Conservation (phyloP, 768 basidiomycete genomes). For the Tephrocybe rancida region DNA sequence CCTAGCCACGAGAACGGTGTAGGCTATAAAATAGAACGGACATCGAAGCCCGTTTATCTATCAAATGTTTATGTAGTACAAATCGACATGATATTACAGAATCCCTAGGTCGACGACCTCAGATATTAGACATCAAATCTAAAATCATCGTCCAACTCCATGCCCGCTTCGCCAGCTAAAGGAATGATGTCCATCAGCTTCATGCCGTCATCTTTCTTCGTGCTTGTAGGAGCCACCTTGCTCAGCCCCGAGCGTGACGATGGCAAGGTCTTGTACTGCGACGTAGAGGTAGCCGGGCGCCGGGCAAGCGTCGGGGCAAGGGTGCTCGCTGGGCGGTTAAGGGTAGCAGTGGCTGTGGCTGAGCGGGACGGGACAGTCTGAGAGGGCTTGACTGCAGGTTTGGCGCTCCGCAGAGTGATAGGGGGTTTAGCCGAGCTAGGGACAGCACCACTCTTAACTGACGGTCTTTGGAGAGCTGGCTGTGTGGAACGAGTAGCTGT, state of each 20-base stretch:
- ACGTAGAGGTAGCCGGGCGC: slow-evolving; percentile 14
- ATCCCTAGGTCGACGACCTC: not conserved
- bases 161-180: slow-evolving; percentile 4
- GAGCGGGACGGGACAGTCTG: slow-evolving; percentile 5
- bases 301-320: not conserved
- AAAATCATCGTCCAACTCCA: slow-evolving; percentile 23
- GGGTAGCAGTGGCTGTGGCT: slow-evolving; percentile 4
- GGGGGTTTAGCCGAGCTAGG: no score
- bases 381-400: not conserved
- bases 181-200: slow-evolving; percentile 5
- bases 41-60: no score
- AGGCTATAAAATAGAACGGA: no score
- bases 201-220: not conserved
- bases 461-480: no score
- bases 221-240: not conserved
- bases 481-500: no score
- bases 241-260: not conserved
- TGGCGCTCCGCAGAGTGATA: not conserved
- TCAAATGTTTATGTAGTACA: no score
- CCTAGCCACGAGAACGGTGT: no score
- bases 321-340: slow-evolving; percentile 7
- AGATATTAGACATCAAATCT: slow-evolving; percentile 23
- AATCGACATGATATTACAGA: not conserved
- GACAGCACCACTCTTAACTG: no score
- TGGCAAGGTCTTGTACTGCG: slow-evolving; percentile 4